Evolutionary conservation across 2,329 filamentous ascomycete genomes (phyloP).

Genomic region (Monosporascus sp.): DNA sequence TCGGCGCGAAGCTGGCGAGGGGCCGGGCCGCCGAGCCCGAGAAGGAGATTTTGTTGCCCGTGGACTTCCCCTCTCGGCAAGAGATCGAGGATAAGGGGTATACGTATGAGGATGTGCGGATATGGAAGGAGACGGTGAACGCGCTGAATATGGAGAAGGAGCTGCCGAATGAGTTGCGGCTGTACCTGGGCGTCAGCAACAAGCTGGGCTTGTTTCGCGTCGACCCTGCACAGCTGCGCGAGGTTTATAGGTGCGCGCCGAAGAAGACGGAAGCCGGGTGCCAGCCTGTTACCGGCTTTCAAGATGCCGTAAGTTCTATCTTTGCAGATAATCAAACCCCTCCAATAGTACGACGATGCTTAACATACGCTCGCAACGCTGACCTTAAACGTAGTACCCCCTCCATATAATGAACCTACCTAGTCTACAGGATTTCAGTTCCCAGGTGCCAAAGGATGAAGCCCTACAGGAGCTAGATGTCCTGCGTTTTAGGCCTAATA

Average conservation of each 20-base stretch:
- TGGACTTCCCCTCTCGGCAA: constrained; percentile 51
- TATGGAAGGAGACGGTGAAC: constrained; percentile 55
- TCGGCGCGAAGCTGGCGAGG: constrained; percentile 45
- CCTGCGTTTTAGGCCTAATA: constrained; percentile 64
- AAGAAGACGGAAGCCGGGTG: constrained; percentile 53
- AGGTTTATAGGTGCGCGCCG: constrained; percentile 58
- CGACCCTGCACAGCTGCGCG: constrained; percentile 49
- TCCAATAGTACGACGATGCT: neutral
- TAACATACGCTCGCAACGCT: constrained; percentile 4
- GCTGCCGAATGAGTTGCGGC: constrained; percentile 55
- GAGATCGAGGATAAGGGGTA: constrained; percentile 58
- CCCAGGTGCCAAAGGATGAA: constrained; percentile 46
- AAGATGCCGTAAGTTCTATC: constrained; percentile 56
- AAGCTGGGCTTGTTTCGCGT: constrained; percentile 64
- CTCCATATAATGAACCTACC: constrained; percentile 62
- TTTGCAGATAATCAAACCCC: neutral
- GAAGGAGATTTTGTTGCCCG: constrained; percentile 61
- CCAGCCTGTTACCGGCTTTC: constrained; percentile 61
- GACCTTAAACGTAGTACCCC: constrained; percentile 48
- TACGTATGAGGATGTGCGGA: constrained; percentile 51
- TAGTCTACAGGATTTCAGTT: constrained; percentile 57
- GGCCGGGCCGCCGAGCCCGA: constrained; percentile 48
- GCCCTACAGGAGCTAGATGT: constrained; percentile 49
- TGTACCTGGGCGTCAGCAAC: constrained; percentile 62
- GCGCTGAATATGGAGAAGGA: constrained; percentile 55